These are phyloP conservation scores for Lagenaria siceraria DNA, from an alignment of 306 rosid species.

Conservation along the genomic window DNA sequence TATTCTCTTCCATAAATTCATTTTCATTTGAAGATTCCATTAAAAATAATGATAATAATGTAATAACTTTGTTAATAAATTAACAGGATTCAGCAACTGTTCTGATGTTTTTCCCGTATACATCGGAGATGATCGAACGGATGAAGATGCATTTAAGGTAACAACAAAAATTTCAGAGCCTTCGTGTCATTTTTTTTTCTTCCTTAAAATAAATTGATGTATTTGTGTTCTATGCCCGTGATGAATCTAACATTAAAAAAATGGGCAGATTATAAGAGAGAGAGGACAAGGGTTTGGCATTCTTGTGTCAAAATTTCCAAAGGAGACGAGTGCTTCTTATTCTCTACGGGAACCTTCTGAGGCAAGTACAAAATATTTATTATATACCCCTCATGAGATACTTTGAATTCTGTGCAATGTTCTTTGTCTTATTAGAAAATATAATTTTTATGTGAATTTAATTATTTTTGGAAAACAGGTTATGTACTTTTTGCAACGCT, in stretches of 20 bases:
- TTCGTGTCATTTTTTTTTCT: too few relatives aligned
- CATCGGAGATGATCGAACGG: constrained; percentile 91
- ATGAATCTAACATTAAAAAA: background rate
- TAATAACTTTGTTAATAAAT: background rate
- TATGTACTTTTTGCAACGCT: constrained; percentile 12
- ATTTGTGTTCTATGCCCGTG: background rate
- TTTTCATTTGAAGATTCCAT: background rate
- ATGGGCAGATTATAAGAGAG: constrained; percentile 50
- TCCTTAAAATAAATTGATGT: too few relatives aligned
- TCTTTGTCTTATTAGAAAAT: background rate
- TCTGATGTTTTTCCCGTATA: constrained; percentile 75
- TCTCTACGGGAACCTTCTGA: constrained; percentile 81
- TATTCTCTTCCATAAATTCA: background rate
- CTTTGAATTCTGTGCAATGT: background rate
- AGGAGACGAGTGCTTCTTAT: constrained; percentile 78
- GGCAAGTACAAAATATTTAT: constrained; percentile 37
- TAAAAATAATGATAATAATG: background rate
- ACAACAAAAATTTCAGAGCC: too few relatives aligned
- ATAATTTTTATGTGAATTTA: background rate
- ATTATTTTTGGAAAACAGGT: background rate
- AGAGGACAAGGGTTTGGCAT: constrained; percentile 94
- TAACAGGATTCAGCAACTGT: constrained; percentile 73
- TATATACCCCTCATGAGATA: background rate
- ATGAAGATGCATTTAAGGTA: constrained; percentile 95
- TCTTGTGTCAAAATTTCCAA: constrained; percentile 80